A percentile compares a stretch with the other conserved stretches of the same genome.
These are phyloP conservation scores for Chionographis japonica DNA, from an alignment of 106 monocot species.

Conservation along the genomic window DNA sequence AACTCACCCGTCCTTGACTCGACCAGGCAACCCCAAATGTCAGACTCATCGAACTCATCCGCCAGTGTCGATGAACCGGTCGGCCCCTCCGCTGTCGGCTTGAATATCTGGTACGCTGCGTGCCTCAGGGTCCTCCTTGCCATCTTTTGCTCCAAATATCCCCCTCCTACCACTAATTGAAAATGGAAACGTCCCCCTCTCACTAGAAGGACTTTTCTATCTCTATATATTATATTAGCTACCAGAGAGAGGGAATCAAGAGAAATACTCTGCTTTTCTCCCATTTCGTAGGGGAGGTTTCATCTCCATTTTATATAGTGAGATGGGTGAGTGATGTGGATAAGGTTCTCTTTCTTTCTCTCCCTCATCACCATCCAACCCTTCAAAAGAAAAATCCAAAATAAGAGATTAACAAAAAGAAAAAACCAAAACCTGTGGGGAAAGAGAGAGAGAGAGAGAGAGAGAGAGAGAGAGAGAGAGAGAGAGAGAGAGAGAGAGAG, in stretches of 20 bases:
- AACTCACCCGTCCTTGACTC: background rate
- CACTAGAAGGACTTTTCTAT: too few relatives aligned
- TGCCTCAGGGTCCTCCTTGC: too few relatives aligned
- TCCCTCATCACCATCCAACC: background rate
- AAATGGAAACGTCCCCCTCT: too few relatives aligned
- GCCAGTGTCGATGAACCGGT: background rate
- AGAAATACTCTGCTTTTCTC: background rate
- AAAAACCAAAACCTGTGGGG: too few relatives aligned
- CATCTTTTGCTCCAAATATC: background rate
- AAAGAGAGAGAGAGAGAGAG: too few relatives aligned
- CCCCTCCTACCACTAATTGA: conserved; percentile 7
- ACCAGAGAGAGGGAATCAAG: background rate
- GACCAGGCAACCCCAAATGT: conserved; percentile 30
- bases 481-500: too few relatives aligned
- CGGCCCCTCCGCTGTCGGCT: background rate
- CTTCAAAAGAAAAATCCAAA: too few relatives aligned
- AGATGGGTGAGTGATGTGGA: background rate
- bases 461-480: too few relatives aligned
- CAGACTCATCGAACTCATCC: conserved; percentile 41
- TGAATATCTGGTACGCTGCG: conserved; percentile 15
- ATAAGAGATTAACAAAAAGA: too few relatives aligned
- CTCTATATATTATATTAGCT: too few relatives aligned
- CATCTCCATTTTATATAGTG: background rate
- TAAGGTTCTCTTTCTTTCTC: conserved; percentile 12
- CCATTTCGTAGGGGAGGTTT: background rate